Evolutionary conservation across 2,329 filamentous ascomycete species (phyloP).

Genomic region (Periconia sp.): DNA sequence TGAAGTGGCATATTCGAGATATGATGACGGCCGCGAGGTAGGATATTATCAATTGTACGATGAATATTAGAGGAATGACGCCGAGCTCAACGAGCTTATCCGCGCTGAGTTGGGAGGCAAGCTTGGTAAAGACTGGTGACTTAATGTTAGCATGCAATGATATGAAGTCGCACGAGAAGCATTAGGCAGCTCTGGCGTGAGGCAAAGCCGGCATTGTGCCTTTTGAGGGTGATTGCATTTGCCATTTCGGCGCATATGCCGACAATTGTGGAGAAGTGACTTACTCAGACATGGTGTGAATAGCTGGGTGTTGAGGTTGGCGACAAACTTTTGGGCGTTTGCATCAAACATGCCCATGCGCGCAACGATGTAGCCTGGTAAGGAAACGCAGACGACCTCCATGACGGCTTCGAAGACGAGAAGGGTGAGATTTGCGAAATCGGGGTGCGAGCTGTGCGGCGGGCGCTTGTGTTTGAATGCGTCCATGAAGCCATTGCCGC

Average conservation of each 20-base stretch:
- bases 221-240: no score
- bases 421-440: constrained; percentile 72
- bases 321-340: constrained; percentile 94
- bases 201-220: no score
- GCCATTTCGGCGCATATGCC: no score
- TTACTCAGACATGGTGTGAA: constrained; percentile 96
- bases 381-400: constrained; percentile 91
- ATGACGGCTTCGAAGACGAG: constrained; percentile 94
- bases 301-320: constrained; percentile 93
- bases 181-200: background rate
- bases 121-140: constrained; percentile 89
- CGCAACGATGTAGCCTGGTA: constrained; percentile 93
- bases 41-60: constrained; percentile 85
- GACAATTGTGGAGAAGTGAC: constrained; percentile 10
- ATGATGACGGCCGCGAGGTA: constrained; percentile 77
- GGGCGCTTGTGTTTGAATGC: constrained; percentile 37
- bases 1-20: constrained; percentile 78
- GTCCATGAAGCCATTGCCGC: constrained; percentile 34
- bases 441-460: constrained; percentile 61
- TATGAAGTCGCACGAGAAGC: background rate
- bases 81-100: constrained; percentile 89
- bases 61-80: constrained; percentile 93
- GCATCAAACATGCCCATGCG: constrained; percentile 91
- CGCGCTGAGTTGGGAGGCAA: constrained; percentile 90
- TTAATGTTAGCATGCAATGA: constrained; percentile 13